These are phyloP conservation scores for Coffea canephora DNA, from an alignment of 257 asterid genomes.

Conservation along the genomic window DNA sequence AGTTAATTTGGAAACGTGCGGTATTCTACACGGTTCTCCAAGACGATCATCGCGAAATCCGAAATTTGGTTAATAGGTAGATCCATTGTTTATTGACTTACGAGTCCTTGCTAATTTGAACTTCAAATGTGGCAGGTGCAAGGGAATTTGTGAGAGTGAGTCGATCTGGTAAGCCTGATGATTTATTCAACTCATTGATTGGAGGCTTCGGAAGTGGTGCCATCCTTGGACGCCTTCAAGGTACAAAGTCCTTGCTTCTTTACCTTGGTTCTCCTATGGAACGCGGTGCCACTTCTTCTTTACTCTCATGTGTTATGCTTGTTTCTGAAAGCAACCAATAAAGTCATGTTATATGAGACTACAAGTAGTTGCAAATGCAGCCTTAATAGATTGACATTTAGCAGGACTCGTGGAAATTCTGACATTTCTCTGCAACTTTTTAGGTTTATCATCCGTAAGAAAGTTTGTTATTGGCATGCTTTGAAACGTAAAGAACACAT, in stretches of 20 bases:
- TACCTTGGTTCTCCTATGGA: background rate
- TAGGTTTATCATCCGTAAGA: background rate
- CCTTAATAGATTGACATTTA: background rate
- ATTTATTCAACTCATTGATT: conserved; percentile 70
- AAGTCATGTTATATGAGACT: background rate
- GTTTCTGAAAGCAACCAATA: background rate
- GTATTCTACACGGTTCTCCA: too few species aligned
- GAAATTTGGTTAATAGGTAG: background rate
- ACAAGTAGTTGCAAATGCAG: background rate
- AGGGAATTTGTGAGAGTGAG: conserved; percentile 82
- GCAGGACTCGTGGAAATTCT: background rate
- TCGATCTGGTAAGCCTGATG: conserved; percentile 80
- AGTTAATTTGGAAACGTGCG: too few species aligned
- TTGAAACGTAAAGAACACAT: too few species aligned
- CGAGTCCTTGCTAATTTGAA: background rate
- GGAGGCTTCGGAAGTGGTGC: conserved; percentile 95
- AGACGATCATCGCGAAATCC: too few species aligned
- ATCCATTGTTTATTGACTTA: background rate
- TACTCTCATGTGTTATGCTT: background rate
- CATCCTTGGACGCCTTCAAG: conserved; percentile 94
- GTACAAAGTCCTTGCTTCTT: conserved; percentile 12
- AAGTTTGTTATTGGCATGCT: background rate
- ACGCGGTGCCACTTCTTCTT: background rate
- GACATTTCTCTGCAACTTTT: too few species aligned
- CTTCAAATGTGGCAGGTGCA: conserved; percentile 59